Base-by-base conservation (phyloP, 768 basidiomycete genomes). In the Lactarius indigo region DNA sequence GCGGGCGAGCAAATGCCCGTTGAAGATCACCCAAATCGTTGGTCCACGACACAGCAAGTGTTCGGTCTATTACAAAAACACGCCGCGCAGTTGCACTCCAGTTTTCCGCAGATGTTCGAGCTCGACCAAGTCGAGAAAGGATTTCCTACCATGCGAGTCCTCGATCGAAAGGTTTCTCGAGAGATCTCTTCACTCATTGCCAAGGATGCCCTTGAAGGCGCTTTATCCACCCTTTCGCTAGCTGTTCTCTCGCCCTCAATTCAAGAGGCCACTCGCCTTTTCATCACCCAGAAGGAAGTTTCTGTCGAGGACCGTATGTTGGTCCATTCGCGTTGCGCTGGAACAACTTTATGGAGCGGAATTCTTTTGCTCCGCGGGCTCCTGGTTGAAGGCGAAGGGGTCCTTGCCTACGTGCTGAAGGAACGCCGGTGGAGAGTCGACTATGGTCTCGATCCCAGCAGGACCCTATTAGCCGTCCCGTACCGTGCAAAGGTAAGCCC, bases 371-470 rank as follows among this genome's bases (percentile, higher is more conserved):
- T 81, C 9, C 79, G 83, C 0, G 84, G 84, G 3, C 72, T 85
- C 1, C 63, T 85, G 33, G 78, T 74, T 0, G 73, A 75, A 1
- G 37, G 60, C 7, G 30, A 52, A 61, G 81, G 79, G 0, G 76
- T 85, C 10, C 72, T 85, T 2, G 42, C 71, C 2, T 78, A 79
- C 58, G 72, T 74, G 2, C 71, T 85, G 0, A 72, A 71, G 41
- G 74, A 78, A 41, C 76, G 75, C 52, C 78, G 82, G 7, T 85
- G 82, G 82, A 73, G 83, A 31, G 84, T 85, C 0, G 80, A 84
- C 55, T 85, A 82, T 66, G 84, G 84, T 0, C 76, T 83, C 6
- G 80, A 81, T 56, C 69, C 70, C 0, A 69, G 59, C 6, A 78
- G 84, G 3, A 78, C 82, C 1, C 73, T 81, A 69, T 75, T 84